phyloP scores from a whole-genome alignment of 2,329 filamentous ascomycete species.

The Cladosporium sphaerospermum region DNA sequence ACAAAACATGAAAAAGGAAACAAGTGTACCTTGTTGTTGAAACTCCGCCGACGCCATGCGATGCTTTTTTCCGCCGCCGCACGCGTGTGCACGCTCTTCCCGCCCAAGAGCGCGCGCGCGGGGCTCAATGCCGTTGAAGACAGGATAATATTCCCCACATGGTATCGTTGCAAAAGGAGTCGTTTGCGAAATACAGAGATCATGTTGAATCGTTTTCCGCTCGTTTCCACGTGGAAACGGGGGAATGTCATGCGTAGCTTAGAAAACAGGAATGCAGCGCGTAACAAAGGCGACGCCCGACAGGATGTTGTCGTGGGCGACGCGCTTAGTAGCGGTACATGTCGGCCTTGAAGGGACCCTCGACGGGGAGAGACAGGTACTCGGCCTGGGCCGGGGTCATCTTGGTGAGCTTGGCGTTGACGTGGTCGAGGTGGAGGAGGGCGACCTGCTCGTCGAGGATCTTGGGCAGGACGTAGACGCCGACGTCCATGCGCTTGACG shows the following conservation, averaged over 20 bases:
- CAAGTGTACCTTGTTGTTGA: slow-evolving; percentile 6
- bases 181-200: slow-evolving; percentile 31
- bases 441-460: slow-evolving; percentile 98
- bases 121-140: slow-evolving; percentile 55
- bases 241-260: slow-evolving; percentile 4
- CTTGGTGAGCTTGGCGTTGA: slow-evolving; percentile 88
- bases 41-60: slow-evolving; percentile 13
- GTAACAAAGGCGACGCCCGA: slow-evolving; percentile 21
- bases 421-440: slow-evolving; percentile 83
- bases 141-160: slow-evolving; percentile 49
- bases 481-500: slow-evolving; percentile 73
- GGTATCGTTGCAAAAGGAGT: slow-evolving; percentile 52
- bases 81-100: background rate
- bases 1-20: background rate
- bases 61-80: slow-evolving; percentile 9
- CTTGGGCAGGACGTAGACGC: slow-evolving; percentile 97
- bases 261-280: slow-evolving; percentile 33
- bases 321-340: slow-evolving; percentile 68
- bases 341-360: slow-evolving; percentile 95
- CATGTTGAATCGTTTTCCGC: slow-evolving; percentile 35
- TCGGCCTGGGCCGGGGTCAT: slow-evolving; percentile 84
- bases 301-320: background rate
- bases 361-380: slow-evolving; percentile 78
- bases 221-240: slow-evolving; percentile 21
- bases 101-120: background rate